phyloP scores from a whole-genome alignment of 23 red algal species.

The Agarophyton chilense region DNA sequence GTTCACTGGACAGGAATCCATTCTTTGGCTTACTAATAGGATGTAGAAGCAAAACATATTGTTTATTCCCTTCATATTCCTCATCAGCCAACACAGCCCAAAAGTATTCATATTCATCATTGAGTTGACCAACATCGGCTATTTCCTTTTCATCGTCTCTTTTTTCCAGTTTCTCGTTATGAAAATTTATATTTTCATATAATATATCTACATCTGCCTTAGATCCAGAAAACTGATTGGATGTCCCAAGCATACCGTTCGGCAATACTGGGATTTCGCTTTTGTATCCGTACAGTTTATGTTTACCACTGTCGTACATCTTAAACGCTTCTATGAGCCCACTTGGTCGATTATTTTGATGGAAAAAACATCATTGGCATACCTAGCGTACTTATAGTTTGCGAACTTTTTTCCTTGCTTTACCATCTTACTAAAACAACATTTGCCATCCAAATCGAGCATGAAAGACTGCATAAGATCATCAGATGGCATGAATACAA shows the following conservation, averaged over 20 bases:
- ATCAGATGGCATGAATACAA: neutral
- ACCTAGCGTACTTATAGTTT: neutral
- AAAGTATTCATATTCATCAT: neutral
- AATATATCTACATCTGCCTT: conserved; percentile 17
- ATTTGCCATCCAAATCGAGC: neutral
- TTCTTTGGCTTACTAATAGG: neutral
- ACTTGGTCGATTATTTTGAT: neutral
- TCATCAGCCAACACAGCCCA: conserved; percentile 26
- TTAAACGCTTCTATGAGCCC: neutral
- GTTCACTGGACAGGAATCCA: neutral
- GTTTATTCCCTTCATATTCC: conserved; percentile 1
- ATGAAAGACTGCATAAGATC: neutral
- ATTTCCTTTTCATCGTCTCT: neutral
- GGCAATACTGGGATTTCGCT: conserved; percentile 11
- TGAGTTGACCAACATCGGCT: neutral
- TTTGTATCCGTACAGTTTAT: conserved; percentile 8
- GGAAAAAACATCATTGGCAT: conserved; percentile 12
- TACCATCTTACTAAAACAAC: neutral
- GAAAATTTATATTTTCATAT: conserved; percentile 6
- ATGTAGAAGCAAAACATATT: neutral
- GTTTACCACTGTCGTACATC: conserved; percentile 11
- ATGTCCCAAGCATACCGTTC: neutral
- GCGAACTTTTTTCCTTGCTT: neutral
- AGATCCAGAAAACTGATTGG: conserved; percentile 11
- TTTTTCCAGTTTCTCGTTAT: neutral